A percentile compares a stretch with the other conserved stretches of the same genome.
These are phyloP conservation scores for Malania oleifera DNA, from an alignment of 164 flowering plant species.

Conservation along the genomic window DNA sequence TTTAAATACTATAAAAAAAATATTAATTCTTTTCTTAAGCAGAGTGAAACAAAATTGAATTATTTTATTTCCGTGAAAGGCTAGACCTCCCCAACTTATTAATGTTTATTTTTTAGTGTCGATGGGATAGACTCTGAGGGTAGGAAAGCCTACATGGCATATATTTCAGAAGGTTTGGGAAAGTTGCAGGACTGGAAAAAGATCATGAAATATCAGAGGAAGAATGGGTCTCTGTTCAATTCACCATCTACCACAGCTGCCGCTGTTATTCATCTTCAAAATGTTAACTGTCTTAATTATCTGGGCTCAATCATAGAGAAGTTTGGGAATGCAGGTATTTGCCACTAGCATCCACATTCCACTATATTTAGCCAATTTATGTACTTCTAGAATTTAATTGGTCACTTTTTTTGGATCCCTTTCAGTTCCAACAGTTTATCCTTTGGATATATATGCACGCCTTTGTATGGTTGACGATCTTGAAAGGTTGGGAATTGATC, in stretches of 20 bases:
- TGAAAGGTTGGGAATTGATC: conserved; percentile 62
- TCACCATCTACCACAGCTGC: conserved; percentile 93
- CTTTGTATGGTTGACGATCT: conserved; percentile 63
- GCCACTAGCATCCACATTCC: not conserved
- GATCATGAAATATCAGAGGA: conserved; percentile 72
- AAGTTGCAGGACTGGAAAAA: conserved; percentile 57
- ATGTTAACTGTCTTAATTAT: conserved; percentile 56
- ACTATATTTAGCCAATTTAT: not conserved
- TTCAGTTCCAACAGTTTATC: conserved; percentile 86
- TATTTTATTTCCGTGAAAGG: not conserved
- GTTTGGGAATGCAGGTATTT: conserved; percentile 65
- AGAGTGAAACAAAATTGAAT: not conserved
- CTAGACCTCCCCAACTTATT: not conserved
- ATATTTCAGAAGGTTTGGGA: conserved; percentile 76
- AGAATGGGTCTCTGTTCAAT: conserved; percentile 85
- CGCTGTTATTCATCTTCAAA: conserved; percentile 39
- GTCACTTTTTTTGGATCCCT: conserved; percentile 6
- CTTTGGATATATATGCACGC: conserved; percentile 48
- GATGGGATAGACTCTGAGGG: conserved; percentile 27
- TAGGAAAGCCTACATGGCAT: conserved; percentile 53
- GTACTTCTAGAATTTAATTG: not conserved
- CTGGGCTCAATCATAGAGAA: conserved; percentile 44
- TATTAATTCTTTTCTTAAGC: not conserved
- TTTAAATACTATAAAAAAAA: not conserved
- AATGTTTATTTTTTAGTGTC: conserved; percentile 15